Conservation (phyloP, 306 rosid species). For the Geum urbanum region DNA sequence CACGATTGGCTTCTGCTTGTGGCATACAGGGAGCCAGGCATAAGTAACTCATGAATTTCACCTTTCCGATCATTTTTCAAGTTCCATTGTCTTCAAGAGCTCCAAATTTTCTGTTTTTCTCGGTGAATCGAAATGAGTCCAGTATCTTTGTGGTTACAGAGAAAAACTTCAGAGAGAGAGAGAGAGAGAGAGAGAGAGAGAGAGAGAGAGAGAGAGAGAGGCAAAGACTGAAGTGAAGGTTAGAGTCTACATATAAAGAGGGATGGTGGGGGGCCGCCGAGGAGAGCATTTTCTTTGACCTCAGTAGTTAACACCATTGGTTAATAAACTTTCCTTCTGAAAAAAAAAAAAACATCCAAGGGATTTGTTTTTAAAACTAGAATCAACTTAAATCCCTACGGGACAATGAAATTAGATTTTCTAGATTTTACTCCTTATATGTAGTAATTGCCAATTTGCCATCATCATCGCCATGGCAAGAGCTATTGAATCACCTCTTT, state of each 20-base stretch:
- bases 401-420: neutral
- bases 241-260: neutral
- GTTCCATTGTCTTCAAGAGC: neutral
- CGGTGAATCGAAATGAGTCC: neutral
- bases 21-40: conserved; percentile 51
- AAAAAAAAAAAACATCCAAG: neutral
- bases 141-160: neutral
- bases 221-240: neutral
- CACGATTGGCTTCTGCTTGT: conserved; percentile 29
- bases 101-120: neutral
- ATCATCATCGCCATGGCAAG: conserved; percentile 11
- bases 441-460: conserved; percentile 7
- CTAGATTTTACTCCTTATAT: neutral
- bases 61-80: neutral
- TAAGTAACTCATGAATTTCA: conserved; percentile 9
- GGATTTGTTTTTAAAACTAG: conserved; percentile 2
- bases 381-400: conserved; percentile 5
- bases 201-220: neutral
- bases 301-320: neutral
- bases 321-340: conserved; percentile 1
- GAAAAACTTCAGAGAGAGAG: neutral
- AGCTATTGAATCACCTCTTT: conserved; percentile 1
- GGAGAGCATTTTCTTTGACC: conserved; percentile 2
- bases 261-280: neutral
- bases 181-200: neutral